A percentile compares a stretch with the other conserved stretches of the same genome.
phyloP scores from a whole-genome alignment of 2,329 filamentous ascomycete species.

The Boeremia exigua region DNA sequence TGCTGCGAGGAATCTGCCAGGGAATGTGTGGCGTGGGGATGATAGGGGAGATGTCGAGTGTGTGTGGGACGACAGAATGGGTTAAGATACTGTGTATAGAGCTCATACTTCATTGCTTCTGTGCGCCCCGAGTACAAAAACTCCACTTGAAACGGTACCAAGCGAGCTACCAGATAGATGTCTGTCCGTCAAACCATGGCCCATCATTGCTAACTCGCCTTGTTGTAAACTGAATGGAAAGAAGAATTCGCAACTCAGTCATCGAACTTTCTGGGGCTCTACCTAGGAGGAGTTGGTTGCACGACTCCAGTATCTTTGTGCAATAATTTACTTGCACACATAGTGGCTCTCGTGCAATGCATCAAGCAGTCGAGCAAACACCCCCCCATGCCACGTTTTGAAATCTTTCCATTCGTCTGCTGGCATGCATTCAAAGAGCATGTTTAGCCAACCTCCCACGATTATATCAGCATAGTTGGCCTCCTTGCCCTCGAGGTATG shows the following conservation, averaged over 20 bases:
- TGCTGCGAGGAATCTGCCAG: slow-evolving; percentile 27
- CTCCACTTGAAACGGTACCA: too few relatives aligned
- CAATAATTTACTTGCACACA: slow-evolving; percentile 13
- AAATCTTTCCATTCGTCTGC: slow-evolving; percentile 57
- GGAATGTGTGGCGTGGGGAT: slow-evolving; percentile 36
- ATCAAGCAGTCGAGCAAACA: slow-evolving; percentile 60
- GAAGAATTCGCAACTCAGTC: too few relatives aligned
- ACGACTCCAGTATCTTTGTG: background rate
- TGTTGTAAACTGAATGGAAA: too few relatives aligned
- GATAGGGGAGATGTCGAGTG: slow-evolving; percentile 33
- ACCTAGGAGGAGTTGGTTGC: too few relatives aligned
- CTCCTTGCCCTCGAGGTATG: slow-evolving; percentile 56
- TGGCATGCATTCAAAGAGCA: slow-evolving; percentile 52
- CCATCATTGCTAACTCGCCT: too few relatives aligned
- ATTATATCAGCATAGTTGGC: slow-evolving; percentile 63
- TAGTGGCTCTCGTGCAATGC: slow-evolving; percentile 42
- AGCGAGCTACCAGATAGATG: too few relatives aligned
- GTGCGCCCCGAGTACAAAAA: background rate
- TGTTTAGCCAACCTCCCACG: slow-evolving; percentile 63
- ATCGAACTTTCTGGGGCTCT: too few relatives aligned
- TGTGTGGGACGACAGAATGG: slow-evolving; percentile 41
- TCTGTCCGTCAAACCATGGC: too few relatives aligned
- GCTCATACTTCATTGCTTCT: background rate
- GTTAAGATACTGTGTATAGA: slow-evolving; percentile 10
- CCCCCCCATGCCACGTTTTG: slow-evolving; percentile 57